Evolutionary conservation across 306 rosid species (phyloP).

Genomic region (Quercus parvula): DNA sequence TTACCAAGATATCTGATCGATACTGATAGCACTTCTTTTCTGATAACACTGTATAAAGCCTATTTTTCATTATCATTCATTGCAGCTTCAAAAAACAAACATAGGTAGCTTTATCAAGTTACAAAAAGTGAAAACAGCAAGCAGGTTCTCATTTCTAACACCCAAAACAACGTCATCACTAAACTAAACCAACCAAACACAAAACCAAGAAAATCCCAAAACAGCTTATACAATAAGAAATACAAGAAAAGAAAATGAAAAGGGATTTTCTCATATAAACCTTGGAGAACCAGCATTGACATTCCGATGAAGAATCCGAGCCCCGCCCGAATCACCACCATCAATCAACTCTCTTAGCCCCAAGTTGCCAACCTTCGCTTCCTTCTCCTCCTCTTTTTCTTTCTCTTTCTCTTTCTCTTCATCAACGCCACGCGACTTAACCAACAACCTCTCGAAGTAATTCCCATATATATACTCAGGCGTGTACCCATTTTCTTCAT

Average conservation of each 20-base stretch:
- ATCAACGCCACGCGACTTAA: conserved; percentile 11
- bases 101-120: background rate
- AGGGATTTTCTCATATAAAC: conserved; percentile 28
- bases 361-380: conserved; percentile 40
- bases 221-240: background rate
- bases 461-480: conserved; percentile 93
- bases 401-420: conserved; percentile 7
- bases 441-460: conserved; percentile 68
- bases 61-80: background rate
- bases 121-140: background rate
- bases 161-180: background rate
- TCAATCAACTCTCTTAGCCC: conserved; percentile 82
- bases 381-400: conserved; percentile 24
- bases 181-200: background rate
- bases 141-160: background rate
- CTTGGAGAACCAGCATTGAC: conserved; percentile 64
- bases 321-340: conserved; percentile 45
- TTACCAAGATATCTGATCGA: background rate
- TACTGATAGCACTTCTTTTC: background rate
- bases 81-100: background rate
- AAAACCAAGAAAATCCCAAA: background rate
- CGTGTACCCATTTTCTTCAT: conserved; percentile 68
- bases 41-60: background rate
- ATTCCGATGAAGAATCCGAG: conserved; percentile 82
- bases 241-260: background rate